These are phyloP conservation scores for Penicillium roqueforti DNA, from an alignment of 495 filamentous ascomycete species.

Conservation along the genomic window DNA sequence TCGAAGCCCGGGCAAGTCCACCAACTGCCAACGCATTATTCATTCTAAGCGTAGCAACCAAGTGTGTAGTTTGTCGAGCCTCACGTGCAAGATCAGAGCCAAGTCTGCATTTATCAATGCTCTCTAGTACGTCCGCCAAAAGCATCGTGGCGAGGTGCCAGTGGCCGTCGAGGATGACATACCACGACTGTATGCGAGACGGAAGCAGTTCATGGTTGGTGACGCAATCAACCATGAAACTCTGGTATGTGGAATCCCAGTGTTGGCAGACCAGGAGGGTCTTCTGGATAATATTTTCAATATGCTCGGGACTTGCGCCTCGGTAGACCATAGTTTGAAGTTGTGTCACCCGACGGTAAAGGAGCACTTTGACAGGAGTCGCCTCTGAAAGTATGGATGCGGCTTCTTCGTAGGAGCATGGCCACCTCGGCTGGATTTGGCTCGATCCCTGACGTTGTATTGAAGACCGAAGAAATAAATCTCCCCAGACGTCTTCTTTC, in stretches of 20 bases:
- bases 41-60: slow-evolving; percentile 29
- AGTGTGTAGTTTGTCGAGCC: slow-evolving; percentile 21
- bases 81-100: slow-evolving; percentile 23
- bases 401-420: slow-evolving; percentile 42
- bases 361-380: slow-evolving; percentile 46
- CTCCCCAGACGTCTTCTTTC: slow-evolving; percentile 28
- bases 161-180: slow-evolving; percentile 41
- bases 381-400: slow-evolving; percentile 37
- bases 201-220: slow-evolving; percentile 38
- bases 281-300: slow-evolving; percentile 37
- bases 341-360: slow-evolving; percentile 43
- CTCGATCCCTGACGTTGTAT: slow-evolving; percentile 9
- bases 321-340: slow-evolving; percentile 40
- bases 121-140: slow-evolving; percentile 42
- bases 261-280: slow-evolving; percentile 38
- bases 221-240: slow-evolving; percentile 42
- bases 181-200: slow-evolving; percentile 46
- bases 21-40: slow-evolving; percentile 33
- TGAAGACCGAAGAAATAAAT: slow-evolving; percentile 26
- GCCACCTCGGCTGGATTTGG: slow-evolving; percentile 30
- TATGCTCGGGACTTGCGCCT: slow-evolving; percentile 11
- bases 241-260: slow-evolving; percentile 40
- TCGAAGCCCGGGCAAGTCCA: slow-evolving; percentile 34
- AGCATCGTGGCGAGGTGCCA: slow-evolving; percentile 48
- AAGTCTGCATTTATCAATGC: slow-evolving; percentile 29